A percentile compares a stretch with the other conserved stretches of the same genome.
Conservation (phyloP, 768 basidiomycete genomes). For the Mycena belliarum region DNA sequence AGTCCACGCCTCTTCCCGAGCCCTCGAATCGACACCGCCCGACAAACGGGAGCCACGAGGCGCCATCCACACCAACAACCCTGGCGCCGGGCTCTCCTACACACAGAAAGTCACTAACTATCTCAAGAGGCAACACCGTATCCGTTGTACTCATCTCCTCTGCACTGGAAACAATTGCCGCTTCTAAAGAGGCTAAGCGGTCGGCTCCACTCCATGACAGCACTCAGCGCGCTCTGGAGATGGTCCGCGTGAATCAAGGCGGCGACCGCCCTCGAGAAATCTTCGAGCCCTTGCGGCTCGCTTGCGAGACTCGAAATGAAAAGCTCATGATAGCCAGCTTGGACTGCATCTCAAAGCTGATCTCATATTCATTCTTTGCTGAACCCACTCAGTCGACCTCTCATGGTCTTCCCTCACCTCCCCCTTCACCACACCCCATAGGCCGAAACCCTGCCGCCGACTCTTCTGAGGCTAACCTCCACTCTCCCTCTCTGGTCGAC, state of each 20-base stretch:
- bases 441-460: slow-evolving; percentile 42
- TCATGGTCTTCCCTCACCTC: slow-evolving; percentile 65
- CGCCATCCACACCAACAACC: slow-evolving; percentile 5
- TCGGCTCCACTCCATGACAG: slow-evolving; percentile 81
- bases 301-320: slow-evolving; percentile 93
- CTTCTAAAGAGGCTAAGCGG: slow-evolving; percentile 87
- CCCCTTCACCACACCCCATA: slow-evolving; percentile 64
- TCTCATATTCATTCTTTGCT: slow-evolving; percentile 95
- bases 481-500: slow-evolving; percentile 82
- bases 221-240: slow-evolving; percentile 77
- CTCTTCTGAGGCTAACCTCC: slow-evolving; percentile 48
- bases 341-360: slow-evolving; percentile 96
- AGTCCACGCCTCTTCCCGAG: slow-evolving; percentile 8
- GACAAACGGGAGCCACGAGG: slow-evolving; percentile 16
- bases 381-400: slow-evolving; percentile 51
- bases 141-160: slow-evolving; percentile 81
- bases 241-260: slow-evolving; percentile 75
- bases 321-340: slow-evolving; percentile 95
- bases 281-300: slow-evolving; percentile 93
- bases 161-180: slow-evolving; percentile 81
- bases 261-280: slow-evolving; percentile 82
- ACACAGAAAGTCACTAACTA: slow-evolving; percentile 60
- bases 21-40: not conserved
- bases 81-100: slow-evolving; percentile 17
- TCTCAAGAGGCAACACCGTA: slow-evolving; percentile 70